phyloP scores from a whole-genome alignment of 2,329 filamentous ascomycete genomes.

The Colletotrichum camelliae region DNA sequence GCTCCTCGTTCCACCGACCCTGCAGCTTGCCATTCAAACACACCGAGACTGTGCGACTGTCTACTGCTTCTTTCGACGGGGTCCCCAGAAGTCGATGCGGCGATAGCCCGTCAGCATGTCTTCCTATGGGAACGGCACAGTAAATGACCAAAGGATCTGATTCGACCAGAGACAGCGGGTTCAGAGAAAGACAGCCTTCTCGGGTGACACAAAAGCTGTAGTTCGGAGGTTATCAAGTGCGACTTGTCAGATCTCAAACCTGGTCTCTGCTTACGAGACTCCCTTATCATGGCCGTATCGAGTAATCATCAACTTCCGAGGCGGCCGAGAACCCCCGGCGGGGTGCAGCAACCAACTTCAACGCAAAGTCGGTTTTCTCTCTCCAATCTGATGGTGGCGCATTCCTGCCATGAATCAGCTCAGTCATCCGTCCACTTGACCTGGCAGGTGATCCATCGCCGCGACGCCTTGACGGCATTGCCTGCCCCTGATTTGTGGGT shows the following conservation, averaged over 20 bases:
- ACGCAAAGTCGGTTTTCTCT: background rate
- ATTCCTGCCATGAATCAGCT: background rate
- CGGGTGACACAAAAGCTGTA: background rate
- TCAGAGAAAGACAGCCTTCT: background rate
- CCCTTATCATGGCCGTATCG: background rate
- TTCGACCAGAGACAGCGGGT: background rate
- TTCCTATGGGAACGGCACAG: background rate
- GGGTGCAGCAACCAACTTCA: background rate
- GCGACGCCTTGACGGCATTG: background rate
- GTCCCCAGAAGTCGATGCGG: background rate
- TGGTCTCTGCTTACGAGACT: background rate
- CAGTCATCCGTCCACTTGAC: background rate
- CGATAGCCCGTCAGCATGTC: background rate
- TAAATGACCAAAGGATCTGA: background rate
- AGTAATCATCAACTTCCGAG: background rate
- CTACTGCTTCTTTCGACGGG: background rate
- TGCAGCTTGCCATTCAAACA: background rate
- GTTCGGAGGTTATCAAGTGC: background rate
- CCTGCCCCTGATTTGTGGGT: background rate
- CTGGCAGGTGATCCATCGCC: background rate
- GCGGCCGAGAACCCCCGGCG: background rate
- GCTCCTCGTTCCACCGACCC: background rate
- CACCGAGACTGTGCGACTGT: background rate
- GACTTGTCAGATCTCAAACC: background rate
- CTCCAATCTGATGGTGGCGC: background rate